These are phyloP conservation scores for Boletus bicolor DNA, from an alignment of 768 basidiomycete genomes.

Conservation along the genomic window DNA sequence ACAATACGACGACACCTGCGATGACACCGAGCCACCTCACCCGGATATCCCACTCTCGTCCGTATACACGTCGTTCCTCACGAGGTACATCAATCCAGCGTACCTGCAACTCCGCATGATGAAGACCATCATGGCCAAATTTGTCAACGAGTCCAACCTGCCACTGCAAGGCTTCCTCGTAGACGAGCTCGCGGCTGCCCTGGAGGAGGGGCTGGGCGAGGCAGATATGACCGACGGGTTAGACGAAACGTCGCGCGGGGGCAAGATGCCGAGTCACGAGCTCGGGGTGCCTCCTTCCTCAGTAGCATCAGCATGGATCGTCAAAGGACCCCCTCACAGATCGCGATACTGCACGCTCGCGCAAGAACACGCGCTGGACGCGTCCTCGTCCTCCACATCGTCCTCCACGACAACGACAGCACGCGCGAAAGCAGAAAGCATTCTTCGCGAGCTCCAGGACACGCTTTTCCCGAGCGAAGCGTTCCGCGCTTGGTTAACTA, in stretches of 20 bases:
- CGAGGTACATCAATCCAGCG: constrained; percentile 82
- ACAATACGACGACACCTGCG: constrained; percentile 41
- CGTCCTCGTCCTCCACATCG: not conserved
- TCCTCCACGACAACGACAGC: not conserved
- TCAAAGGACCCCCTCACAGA: constrained; percentile 90
- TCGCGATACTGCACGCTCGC: constrained; percentile 82
- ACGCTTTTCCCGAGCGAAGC: constrained; percentile 74
- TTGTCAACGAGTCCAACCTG: constrained; percentile 82
- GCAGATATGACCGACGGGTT: constrained; percentile 65
- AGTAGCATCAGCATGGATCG: constrained; percentile 56
- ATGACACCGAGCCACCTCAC: constrained; percentile 43
- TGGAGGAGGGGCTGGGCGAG: constrained; percentile 63
- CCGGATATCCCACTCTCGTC: constrained; percentile 53
- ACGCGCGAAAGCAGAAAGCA: constrained; percentile 17
- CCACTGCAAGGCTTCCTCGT: constrained; percentile 86
- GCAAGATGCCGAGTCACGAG: constrained; percentile 63
- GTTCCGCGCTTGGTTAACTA: constrained; percentile 88
- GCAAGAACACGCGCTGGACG: not conserved
- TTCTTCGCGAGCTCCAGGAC: constrained; percentile 53
- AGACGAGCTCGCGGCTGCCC: constrained; percentile 59
- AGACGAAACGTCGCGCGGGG: constrained; percentile 44
- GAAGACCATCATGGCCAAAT: constrained; percentile 72
- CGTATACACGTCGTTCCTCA: constrained; percentile 67
- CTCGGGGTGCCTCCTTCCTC: constrained; percentile 47
- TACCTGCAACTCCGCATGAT: constrained; percentile 85